Evolutionary conservation across 1,284 basidiomycete species (phyloP), one percentile per base, ranked within the genome.

Genomic region (Moesziomyces globuligerus): DNA sequence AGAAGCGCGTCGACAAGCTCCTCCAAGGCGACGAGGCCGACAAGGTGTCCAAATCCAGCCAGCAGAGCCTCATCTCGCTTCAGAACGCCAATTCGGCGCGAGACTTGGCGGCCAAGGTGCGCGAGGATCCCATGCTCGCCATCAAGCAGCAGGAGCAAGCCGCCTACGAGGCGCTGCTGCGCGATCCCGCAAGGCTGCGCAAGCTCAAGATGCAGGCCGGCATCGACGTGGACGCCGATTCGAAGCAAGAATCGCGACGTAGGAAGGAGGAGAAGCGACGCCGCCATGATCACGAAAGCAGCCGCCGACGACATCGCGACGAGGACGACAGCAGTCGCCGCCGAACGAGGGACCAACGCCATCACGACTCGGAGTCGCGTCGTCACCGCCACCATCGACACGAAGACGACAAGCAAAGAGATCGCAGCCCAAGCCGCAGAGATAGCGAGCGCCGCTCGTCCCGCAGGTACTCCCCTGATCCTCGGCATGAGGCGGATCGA

Each of bases 121-220:
- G 95, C 38, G 94, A 98, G 83, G 95, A 99, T 79, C 95, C 95
- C 2, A 83, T 98, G 23, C 87, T 98, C 23, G 92, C 92, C 13
- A 98, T 98, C 85, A 98, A 98, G 84, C 91, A 93, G 82, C 94
- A 98, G 80, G 95, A 99, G 83, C 93, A 97, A 82, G 90, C 91
- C 7, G 91, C 93, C 7, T 91, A 94, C 72, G 89, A 96, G 73
- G 89, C 92, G 4, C 86, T 98, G 49, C 88, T 94, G 85, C 90
- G 91, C 54, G 94, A 97, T 75, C 96, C 96, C 15, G 88, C 94
- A 20, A 90, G 93, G 32, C 84, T 97, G 43, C 89, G 77, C 0
- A 67, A 79, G 40, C 62, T 81, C 64, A 70, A 68, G 21, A 52
- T 45, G 38, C 65, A 76, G 91, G 84, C 86, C 92, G 85, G 90